Percentiles rank a stretch among this genome's conserved stretches.
These are phyloP conservation scores for Colletotrichum lindemuthianum DNA, from an alignment of 2,329 filamentous ascomycete genomes.

Conservation along the genomic window DNA sequence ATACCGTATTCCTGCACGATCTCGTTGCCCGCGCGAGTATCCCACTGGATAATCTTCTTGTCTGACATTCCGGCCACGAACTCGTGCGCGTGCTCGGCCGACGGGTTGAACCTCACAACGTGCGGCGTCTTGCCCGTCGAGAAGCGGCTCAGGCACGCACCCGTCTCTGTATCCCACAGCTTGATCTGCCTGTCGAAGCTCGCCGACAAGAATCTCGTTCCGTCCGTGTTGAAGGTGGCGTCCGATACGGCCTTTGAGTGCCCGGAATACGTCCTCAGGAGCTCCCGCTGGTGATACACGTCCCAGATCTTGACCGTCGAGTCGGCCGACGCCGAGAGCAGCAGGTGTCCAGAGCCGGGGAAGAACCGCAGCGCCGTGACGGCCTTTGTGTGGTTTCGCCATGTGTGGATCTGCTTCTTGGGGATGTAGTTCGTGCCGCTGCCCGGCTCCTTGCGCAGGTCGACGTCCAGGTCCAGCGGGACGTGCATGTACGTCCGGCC, in stretches of 20 bases:
- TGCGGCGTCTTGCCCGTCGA: conserved; percentile 95
- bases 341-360: conserved; percentile 84
- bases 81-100: conserved; percentile 79
- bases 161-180: conserved; percentile 97
- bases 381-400: conserved; percentile 84
- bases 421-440: conserved; percentile 91
- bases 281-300: conserved; percentile 87
- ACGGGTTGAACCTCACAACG: conserved; percentile 92
- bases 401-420: conserved; percentile 92
- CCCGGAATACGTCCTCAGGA: conserved; percentile 90
- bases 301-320: conserved; percentile 94
- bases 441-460: conserved; percentile 82
- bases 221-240: conserved; percentile 84
- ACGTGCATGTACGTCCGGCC: conserved; percentile 98
- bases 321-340: conserved; percentile 91
- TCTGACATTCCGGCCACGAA: conserved; percentile 98
- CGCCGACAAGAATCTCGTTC: conserved; percentile 87
- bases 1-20: conserved; percentile 86
- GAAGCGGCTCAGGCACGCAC: conserved; percentile 87
- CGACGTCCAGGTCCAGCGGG: conserved; percentile 87
- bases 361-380: conserved; percentile 93
- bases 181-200: conserved; percentile 97
- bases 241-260: conserved; percentile 93
- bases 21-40: conserved; percentile 79
- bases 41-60: conserved; percentile 98